These are phyloP conservation scores for Phytomonas sp. DNA, from an alignment of 208 protist genomes.

Conservation along the genomic window DNA sequence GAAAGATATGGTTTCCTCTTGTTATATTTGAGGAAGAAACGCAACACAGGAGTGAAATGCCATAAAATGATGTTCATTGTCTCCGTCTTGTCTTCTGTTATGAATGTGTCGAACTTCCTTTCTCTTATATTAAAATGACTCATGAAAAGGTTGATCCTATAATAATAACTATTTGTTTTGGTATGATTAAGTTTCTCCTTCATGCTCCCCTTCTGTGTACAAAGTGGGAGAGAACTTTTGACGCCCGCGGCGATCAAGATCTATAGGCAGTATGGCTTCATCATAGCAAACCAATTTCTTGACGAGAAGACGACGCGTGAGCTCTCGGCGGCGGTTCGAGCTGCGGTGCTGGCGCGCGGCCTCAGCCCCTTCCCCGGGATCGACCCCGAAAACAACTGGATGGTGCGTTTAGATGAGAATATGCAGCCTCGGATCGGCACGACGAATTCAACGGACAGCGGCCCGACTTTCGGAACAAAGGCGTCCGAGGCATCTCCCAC, in stretches of 20 bases:
- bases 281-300: constrained; percentile 43
- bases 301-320: neutral
- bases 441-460: neutral
- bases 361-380: constrained; percentile 45
- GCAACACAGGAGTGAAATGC: neutral
- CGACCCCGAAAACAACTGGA: constrained; percentile 38
- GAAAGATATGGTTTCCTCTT: neutral
- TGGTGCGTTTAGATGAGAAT: constrained; percentile 18
- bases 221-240: constrained; percentile 25
- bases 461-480: no score
- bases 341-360: constrained; percentile 25
- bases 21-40: neutral
- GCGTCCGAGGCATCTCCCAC: neutral
- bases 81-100: neutral
- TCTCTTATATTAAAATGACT: neutral
- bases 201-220: constrained; percentile 17
- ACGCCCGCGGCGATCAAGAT: constrained; percentile 35
- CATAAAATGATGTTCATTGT: constrained; percentile 3
- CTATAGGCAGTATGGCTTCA: constrained; percentile 52
- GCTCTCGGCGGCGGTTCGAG: constrained; percentile 29
- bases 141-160: neutral
- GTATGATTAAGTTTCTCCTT: constrained; percentile 7
- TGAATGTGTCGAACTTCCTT: neutral
- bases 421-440: constrained; percentile 12
- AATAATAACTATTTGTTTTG: neutral